Conservation (phyloP, 352 stramenopile genomes). For the Phytopythium oedochilum region DNA sequence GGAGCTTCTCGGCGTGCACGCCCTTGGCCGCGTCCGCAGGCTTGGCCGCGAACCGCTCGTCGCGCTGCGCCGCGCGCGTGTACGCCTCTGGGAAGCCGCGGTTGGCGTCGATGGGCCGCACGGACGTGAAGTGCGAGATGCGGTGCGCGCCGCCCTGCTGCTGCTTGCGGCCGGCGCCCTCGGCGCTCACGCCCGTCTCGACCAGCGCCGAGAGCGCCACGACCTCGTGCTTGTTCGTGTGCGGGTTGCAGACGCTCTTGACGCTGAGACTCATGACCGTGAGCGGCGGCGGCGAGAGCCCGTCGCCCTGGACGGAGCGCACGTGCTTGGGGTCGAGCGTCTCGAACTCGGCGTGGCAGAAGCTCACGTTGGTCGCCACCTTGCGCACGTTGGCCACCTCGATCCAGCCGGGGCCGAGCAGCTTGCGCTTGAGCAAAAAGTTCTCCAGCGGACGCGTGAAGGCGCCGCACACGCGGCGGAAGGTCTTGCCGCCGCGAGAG, state of each 20-base stretch:
- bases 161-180: slow-evolving; percentile 42
- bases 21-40: slow-evolving; percentile 20
- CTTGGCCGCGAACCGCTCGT: slow-evolving; percentile 60
- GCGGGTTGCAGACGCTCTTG: slow-evolving; percentile 97
- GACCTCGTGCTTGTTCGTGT: slow-evolving; percentile 96
- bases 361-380: slow-evolving; percentile 71
- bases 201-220: slow-evolving; percentile 80
- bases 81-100: slow-evolving; percentile 59
- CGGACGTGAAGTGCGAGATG: slow-evolving; percentile 79
- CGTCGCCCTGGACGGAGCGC: slow-evolving; percentile 56
- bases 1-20: slow-evolving; percentile 56
- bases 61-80: slow-evolving; percentile 33
- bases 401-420: slow-evolving; percentile 98
- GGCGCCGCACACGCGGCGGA: slow-evolving; percentile 94
- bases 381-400: slow-evolving; percentile 89
- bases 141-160: slow-evolving; percentile 20
- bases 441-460: slow-evolving; percentile 94
- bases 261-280: slow-evolving; percentile 96
- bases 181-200: slow-evolving; percentile 66
- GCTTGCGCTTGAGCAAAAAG: slow-evolving; percentile 96
- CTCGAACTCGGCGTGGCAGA: slow-evolving; percentile 94
- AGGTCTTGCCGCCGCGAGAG: slow-evolving; percentile 85
- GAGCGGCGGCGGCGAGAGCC: slow-evolving; percentile 85
- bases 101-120: slow-evolving; percentile 69
- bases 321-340: slow-evolving; percentile 92